A percentile compares a stretch with the other conserved stretches of the same genome.
phyloP scores from a whole-genome alignment of 108 stramenopile genomes.

The Thalassiosira profunda region DNA sequence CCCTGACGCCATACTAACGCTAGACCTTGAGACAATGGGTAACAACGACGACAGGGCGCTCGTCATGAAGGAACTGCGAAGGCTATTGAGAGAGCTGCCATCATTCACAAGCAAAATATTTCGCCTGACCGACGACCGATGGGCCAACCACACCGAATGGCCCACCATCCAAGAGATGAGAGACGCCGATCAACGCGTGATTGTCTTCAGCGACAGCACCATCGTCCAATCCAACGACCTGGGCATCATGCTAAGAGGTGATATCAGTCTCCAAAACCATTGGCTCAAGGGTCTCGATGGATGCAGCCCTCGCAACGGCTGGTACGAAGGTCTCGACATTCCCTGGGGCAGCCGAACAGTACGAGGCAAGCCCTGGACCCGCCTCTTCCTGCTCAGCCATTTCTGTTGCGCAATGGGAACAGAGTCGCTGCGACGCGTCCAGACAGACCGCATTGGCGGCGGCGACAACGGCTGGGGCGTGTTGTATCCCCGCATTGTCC shows the following conservation, averaged over 20 bases:
- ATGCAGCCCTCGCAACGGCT: conserved; percentile 11
- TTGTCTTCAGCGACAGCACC: conserved; percentile 19
- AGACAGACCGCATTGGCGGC: conserved; percentile 15
- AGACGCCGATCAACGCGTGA: conserved; percentile 20
- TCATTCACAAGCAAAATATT: conserved; percentile 4
- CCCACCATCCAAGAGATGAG: conserved; percentile 25
- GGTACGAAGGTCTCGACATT: no score
- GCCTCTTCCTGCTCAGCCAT: conserved; percentile 34
- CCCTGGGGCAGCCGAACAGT: neutral
- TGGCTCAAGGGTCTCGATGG: conserved; percentile 17
- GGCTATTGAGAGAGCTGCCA: conserved; percentile 2
- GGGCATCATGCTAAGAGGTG: conserved; percentile 21
- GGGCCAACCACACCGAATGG: conserved; percentile 24
- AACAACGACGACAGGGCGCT: conserved; percentile 1
- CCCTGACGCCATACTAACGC: conserved; percentile 18
- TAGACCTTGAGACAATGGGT: conserved; percentile 20
- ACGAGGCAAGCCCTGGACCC: conserved; percentile 13
- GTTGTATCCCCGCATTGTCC: conserved; percentile 18
- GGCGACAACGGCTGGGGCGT: conserved; percentile 40
- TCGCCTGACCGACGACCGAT: neutral
- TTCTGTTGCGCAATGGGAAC: conserved; percentile 16
- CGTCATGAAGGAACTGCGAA: neutral
- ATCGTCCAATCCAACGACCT: conserved; percentile 2
- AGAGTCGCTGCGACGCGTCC: neutral
- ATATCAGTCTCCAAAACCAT: conserved; percentile 24